phyloP scores from a whole-genome alignment of 2,329 filamentous ascomycete species.

The Plenodomus tracheiphilus region DNA sequence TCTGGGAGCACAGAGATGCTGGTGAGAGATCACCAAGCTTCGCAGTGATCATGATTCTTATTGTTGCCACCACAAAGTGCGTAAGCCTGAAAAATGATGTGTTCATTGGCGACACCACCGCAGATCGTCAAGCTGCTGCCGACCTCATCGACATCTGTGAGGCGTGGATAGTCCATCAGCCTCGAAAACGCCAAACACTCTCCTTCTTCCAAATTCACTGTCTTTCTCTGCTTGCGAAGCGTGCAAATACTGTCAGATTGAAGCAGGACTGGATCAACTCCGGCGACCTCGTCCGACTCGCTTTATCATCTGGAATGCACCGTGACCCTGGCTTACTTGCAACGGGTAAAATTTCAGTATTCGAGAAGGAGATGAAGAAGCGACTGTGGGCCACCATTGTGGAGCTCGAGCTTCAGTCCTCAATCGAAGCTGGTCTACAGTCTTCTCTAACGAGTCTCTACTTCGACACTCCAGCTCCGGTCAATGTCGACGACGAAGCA shows the following conservation, averaged over 20 bases:
- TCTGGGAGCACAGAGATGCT: constrained; percentile 48
- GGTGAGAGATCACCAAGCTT: constrained; percentile 34
- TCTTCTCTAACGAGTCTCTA: constrained; percentile 47
- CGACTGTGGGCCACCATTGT: constrained; percentile 61
- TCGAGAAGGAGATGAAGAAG: constrained; percentile 58
- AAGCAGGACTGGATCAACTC: constrained; percentile 59
- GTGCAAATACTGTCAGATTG: constrained; percentile 55
- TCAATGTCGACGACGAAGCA: constrained; percentile 57
- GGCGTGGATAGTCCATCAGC: constrained; percentile 49
- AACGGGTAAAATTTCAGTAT: constrained; percentile 39
- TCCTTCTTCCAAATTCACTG: constrained; percentile 56
- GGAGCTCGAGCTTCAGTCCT: constrained; percentile 60
- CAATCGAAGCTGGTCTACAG: constrained; percentile 59
- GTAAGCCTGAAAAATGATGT: constrained; percentile 37
- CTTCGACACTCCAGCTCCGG: constrained; percentile 54
- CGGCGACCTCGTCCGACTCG: constrained; percentile 56
- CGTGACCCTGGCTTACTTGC: constrained; percentile 48
- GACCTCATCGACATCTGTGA: constrained; percentile 47
- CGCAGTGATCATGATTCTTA: constrained; percentile 46
- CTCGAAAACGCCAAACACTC: constrained; percentile 57
- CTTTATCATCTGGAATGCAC: constrained; percentile 59
- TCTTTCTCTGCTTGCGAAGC: constrained; percentile 55
- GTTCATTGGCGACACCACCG: constrained; percentile 50
- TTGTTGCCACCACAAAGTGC: constrained; percentile 45
- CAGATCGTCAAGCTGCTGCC: constrained; percentile 45